Evolutionary conservation across 176 grass and related monocot genomes (phyloP).

Genomic region (Dendrocalamus sinicus): DNA sequence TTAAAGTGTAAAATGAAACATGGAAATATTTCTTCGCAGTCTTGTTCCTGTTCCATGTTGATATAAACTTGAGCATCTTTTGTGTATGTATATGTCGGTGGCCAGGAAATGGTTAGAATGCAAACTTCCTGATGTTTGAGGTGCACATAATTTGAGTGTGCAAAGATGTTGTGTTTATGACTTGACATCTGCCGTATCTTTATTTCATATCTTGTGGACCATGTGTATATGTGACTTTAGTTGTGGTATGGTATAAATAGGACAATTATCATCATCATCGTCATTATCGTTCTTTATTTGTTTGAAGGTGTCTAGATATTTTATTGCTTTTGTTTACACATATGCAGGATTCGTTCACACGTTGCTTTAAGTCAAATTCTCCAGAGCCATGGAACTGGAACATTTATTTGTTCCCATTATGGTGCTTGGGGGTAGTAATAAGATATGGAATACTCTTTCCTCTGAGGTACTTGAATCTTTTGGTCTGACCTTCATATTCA

Average conservation of each 20-base stretch:
- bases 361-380: conserved; percentile 98
- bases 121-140: neutral
- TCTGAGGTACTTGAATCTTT: conserved; percentile 55
- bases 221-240: conserved; percentile 7
- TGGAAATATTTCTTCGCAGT: conserved; percentile 14
- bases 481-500: neutral
- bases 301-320: conserved; percentile 16
- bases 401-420: conserved; percentile 96
- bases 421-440: conserved; percentile 89
- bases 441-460: conserved; percentile 95
- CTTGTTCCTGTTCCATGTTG: neutral
- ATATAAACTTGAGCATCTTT: conserved; percentile 20
- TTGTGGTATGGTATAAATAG: neutral
- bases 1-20: conserved; percentile 15
- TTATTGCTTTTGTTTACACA: conserved; percentile 32
- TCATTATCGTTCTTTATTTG: conserved; percentile 4
- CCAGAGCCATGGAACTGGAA: conserved; percentile 99
- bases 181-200: conserved; percentile 26
- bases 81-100: neutral
- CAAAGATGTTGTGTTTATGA: neutral
- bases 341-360: conserved; percentile 92
- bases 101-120: neutral
- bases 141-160: neutral
- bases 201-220: neutral
- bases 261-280: neutral